Percentiles rank a stretch among this genome's conserved stretches.
Evolutionary conservation across 345 rosid genomes (phyloP).

Genomic region (Arabidopsis arenosa): DNA sequence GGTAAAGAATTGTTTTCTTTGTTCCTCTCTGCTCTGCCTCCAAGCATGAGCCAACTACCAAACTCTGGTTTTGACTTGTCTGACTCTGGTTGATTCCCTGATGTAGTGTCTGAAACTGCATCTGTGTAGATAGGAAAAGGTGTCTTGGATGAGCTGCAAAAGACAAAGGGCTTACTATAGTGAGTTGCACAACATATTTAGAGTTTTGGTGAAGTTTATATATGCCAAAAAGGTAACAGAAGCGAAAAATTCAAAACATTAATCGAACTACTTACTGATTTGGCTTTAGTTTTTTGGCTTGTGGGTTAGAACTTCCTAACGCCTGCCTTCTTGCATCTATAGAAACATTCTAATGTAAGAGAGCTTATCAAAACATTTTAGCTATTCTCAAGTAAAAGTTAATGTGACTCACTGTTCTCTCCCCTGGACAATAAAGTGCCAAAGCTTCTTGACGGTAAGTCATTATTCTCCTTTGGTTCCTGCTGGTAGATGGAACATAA

Average conservation of each 20-base stretch:
- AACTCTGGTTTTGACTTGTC: slow-evolving; percentile 56
- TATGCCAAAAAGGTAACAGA: background rate
- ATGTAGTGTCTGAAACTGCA: slow-evolving; percentile 43
- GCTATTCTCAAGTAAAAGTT: background rate
- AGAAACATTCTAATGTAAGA: slow-evolving; percentile 10
- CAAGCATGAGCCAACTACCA: slow-evolving; percentile 70
- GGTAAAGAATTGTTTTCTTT: slow-evolving; percentile 86
- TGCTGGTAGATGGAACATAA: slow-evolving; percentile 47
- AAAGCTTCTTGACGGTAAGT: slow-evolving; percentile 67
- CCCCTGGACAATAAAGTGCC: slow-evolving; percentile 72
- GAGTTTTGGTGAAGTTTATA: slow-evolving; percentile 9
- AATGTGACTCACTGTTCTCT: slow-evolving; percentile 59
- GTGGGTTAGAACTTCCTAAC: slow-evolving; percentile 48
- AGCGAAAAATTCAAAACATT: background rate
- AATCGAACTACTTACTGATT: slow-evolving; percentile 54
- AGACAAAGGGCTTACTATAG: background rate
- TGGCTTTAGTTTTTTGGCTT: slow-evolving; percentile 55
- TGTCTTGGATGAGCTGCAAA: slow-evolving; percentile 54
- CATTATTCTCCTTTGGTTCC: slow-evolving; percentile 56
- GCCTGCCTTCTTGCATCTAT: slow-evolving; percentile 55
- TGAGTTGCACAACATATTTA: slow-evolving; percentile 12
- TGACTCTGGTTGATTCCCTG: slow-evolving; percentile 49
- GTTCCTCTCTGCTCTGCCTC: slow-evolving; percentile 80
- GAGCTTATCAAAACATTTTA: slow-evolving; percentile 4
- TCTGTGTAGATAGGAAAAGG: slow-evolving; percentile 71